Base-by-base conservation (phyloP, 768 basidiomycete genomes). In the Suillus weaverae region DNA sequence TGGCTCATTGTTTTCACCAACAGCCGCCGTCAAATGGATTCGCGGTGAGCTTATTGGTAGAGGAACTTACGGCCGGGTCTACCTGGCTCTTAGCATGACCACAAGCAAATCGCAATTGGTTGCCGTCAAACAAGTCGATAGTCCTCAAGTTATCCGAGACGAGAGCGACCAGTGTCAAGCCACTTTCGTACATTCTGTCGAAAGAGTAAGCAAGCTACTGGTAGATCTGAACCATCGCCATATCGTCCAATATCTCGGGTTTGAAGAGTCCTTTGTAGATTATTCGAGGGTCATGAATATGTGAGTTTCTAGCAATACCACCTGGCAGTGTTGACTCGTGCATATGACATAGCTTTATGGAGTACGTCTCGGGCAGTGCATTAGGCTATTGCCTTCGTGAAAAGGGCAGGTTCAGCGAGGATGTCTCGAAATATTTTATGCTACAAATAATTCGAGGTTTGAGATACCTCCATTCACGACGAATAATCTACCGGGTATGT, bases 291-390 rank as follows among this genome's bases (percentile, higher is more conserved):
- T 91, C 76, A 77, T 96, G 68, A 97, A 94, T 86, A 95, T 97
- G 95, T 96, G 74, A 74, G 94, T 85, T 13, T 18, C 30, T 62
- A 33, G 46, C 26, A 63, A 20, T 30, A 11, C 39, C 6, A 54
- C 32, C 43, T 57, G 30, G 33, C 48, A 63, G 38, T 61, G n/a
- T 16, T 44, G 18, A n/a, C 44, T 51, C 54, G 59, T 44, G 66
- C 51, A 16, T 16, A 16, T 26, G 46, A 66, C 6, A 60, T 68
- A 99, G 97, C 72, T 99, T 99, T 82, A 82, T 99, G 73, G 97
- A 99, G 80, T 99, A 99, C 74, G 97, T 99, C 63, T 95, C 97
- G 63, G 97, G 97, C 70, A 97, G 97, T 22, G 97, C 96, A 0
- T 86, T 99, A 64, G 94, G 94, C 68, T 87, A 91, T 73, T 89